Evolutionary conservation across 331 rosid genomes (phyloP), one percentile per base, ranked within the genome.

Genomic region (Malus hybrid): DNA sequence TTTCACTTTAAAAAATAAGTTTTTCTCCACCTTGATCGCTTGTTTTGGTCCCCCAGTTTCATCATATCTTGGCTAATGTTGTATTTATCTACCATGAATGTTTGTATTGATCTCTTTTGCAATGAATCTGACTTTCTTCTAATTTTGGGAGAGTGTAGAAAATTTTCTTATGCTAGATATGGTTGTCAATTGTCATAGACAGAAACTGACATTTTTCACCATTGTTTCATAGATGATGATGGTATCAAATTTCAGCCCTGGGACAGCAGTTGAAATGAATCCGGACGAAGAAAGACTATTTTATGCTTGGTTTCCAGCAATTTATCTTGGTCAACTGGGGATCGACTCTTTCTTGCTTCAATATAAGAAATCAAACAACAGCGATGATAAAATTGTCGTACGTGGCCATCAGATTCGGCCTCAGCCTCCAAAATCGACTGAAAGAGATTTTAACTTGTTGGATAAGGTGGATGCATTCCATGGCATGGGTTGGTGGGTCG

Each of bases 401-500:
- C 5, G 19, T 4, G 20, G 24, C 12, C 74, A 79, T 15, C 78
- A 72, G 74, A 66, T 79, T 73, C 78, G 78, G 32, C 82, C 78
- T 66, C 56, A 12, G 22, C 78, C 82, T 44, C 82, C 82, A 29
- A 22, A 2, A 0, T 18, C 15, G 20, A 20, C 28, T 16, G 63
- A 24, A 39, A 57, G 11, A 1, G 50, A 16, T 24, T 79, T 79
- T 57, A 39, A 1, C 30, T 20, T 73, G 57, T 19, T 5, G 20
- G 74, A 79, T 22, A 56, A 14, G 42, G 82, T 79, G 73, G 78
- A 79, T 73, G 82, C 68, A 13, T 42, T 79, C 22, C 6, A 20
- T 72, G 74, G 42, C 18, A 55, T 46, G 52, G 30, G 78, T 42
- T 79, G 82, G 82, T 73, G 55, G 48, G 78, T 72, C 26, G 78